A percentile compares a stretch with the other conserved stretches of the same genome.
Evolutionary conservation across 1,284 basidiomycete species (phyloP).

Genomic region (Trametes pubescens): DNA sequence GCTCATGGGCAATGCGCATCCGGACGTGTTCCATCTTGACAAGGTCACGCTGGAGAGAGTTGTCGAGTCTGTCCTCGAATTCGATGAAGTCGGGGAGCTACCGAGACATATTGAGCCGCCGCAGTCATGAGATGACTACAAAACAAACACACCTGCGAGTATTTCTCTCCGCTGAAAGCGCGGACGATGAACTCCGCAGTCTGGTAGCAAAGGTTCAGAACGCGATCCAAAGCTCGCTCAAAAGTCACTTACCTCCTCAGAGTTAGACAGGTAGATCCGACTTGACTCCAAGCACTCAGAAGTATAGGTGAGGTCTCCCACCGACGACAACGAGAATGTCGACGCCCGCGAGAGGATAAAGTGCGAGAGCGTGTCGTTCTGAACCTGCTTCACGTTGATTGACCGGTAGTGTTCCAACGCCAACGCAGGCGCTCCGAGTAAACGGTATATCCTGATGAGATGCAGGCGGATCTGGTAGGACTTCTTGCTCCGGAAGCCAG

Average conservation of each 20-base stretch:
- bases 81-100: conserved; percentile 83
- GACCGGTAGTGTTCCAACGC: conserved; percentile 80
- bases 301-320: conserved; percentile 73
- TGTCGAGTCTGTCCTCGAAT: conserved; percentile 81
- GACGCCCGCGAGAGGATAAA: conserved; percentile 79
- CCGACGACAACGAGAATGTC: conserved; percentile 78
- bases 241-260: conserved; percentile 64
- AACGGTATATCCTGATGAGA: conserved; percentile 79
- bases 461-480: conserved; percentile 80
- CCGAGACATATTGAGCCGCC: not conserved
- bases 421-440: conserved; percentile 78
- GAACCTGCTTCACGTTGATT: conserved; percentile 82
- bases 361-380: conserved; percentile 87
- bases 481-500: conserved; percentile 74
- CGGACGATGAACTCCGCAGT: conserved; percentile 81
- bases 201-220: conserved; percentile 47
- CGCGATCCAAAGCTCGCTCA: conserved; percentile 1
- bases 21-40: conserved; percentile 83
- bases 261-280: conserved; percentile 80
- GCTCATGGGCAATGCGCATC: conserved; percentile 82
- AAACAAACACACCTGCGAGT: conserved; percentile 72
- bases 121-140: not conserved
- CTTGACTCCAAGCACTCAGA: conserved; percentile 80
- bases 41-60: conserved; percentile 81
- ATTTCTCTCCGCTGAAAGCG: conserved; percentile 80